phyloP scores from a whole-genome alignment of 1,139 yeast species.

The Candida frijolesensis region DNA sequence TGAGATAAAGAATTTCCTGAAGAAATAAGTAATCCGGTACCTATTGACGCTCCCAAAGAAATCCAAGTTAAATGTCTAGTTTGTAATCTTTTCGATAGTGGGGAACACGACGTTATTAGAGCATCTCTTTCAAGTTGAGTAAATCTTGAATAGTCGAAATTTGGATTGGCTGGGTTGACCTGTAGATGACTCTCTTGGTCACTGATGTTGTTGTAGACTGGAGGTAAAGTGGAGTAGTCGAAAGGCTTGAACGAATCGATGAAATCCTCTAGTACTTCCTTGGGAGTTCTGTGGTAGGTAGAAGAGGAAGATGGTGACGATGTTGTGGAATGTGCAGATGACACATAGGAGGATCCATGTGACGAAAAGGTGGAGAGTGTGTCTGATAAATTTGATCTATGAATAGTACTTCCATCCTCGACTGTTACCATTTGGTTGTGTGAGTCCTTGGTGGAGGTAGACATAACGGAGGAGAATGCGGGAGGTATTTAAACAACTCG shows the following conservation, averaged over 20 bases:
- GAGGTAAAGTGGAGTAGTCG: conserved; percentile 21
- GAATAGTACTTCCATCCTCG: conserved; percentile 3
- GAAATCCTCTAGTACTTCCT: conserved; percentile 19
- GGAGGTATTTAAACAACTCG: too few relatives aligned
- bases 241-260: conserved; percentile 42
- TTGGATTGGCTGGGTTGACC: conserved; percentile 24
- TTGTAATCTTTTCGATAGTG: conserved; percentile 35
- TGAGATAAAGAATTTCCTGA: conserved; percentile 32
- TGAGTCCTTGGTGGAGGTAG: neutral
- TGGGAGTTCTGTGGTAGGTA: conserved; percentile 12
- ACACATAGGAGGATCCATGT: neutral
- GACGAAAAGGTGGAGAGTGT: conserved; percentile 2
- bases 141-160: conserved; percentile 31
- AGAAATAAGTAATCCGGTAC: conserved; percentile 44
- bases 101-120: conserved; percentile 32
- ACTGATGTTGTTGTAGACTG: conserved; percentile 12
- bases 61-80: conserved; percentile 45
- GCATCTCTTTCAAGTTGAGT: conserved; percentile 36
- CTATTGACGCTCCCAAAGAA: conserved; percentile 45
- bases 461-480: neutral
- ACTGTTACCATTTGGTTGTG: neutral
- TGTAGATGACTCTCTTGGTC: conserved; percentile 10
- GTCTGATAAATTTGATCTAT: neutral
- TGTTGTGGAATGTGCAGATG: neutral
- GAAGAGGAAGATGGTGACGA: neutral